Evolutionary conservation across 1,284 basidiomycete genomes (phyloP).

Genomic region (Cutaneotrichosporon cutaneum): DNA sequence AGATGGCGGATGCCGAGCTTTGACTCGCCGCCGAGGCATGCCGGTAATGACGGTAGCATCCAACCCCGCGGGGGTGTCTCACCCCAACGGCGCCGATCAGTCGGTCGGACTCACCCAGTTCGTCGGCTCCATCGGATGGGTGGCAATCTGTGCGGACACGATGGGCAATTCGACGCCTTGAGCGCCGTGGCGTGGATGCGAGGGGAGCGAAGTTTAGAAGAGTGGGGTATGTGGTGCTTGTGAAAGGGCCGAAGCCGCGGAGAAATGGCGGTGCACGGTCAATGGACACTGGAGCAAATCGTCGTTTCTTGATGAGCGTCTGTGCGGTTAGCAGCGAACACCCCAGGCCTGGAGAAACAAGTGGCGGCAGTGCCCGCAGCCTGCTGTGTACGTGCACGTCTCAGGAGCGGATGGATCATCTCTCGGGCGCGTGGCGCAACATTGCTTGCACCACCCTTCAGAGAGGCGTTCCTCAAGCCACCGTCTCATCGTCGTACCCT

Average conservation of each 20-base stretch:
- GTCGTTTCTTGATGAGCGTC: neutral
- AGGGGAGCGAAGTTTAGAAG: neutral
- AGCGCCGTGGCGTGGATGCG: constrained; percentile 2
- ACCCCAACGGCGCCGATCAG: neutral
- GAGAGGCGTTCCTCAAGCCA: neutral
- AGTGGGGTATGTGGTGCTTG: constrained; percentile 1
- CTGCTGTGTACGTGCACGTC: neutral
- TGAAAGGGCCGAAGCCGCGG: neutral
- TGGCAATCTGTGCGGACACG: constrained; percentile 20
- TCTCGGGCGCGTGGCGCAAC: constrained; percentile 1
- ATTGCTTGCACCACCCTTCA: neutral
- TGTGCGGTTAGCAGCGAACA: neutral
- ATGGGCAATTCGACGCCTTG: constrained; percentile 17
- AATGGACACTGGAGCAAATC: neutral
- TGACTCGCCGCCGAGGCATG: neutral
- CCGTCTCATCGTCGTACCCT: neutral
- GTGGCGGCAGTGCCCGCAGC: neutral
- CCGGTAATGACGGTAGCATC: constrained; percentile 3
- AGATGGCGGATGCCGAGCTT: neutral
- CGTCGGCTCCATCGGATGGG: constrained; percentile 29
- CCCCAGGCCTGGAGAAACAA: neutral
- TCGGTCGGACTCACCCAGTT: constrained; percentile 30
- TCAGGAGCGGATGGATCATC: neutral
- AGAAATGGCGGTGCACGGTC: neutral
- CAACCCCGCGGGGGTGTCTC: constrained; percentile 13